Evolutionary conservation across 148 eudicot genomes (phyloP).

Genomic region (Rhododendron henanense): DNA sequence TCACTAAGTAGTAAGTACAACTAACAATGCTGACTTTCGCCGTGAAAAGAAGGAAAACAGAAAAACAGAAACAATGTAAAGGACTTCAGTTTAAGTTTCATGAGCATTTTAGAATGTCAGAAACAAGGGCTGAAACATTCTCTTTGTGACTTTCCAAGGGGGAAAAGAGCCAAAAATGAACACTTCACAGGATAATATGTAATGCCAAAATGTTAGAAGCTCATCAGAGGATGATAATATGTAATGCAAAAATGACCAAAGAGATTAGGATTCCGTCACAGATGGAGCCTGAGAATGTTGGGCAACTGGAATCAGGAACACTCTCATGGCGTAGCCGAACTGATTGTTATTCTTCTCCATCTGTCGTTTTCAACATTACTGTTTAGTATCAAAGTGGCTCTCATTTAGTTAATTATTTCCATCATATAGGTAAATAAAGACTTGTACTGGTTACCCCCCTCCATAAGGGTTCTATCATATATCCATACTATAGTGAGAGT

Average conservation of each 20-base stretch:
- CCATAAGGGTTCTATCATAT: neutral
- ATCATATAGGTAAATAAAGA: neutral
- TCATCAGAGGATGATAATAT: neutral
- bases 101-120: too few species aligned
- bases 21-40: too few species aligned
- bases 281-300: neutral
- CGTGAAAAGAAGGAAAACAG: too few species aligned
- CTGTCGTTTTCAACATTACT: neutral
- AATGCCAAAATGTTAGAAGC: neutral
- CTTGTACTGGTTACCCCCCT: neutral
- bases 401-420: neutral
- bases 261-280: neutral
- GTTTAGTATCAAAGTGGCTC: neutral
- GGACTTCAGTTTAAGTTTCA: too few species aligned
- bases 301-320: neutral
- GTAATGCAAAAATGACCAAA: neutral
- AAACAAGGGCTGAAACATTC: too few species aligned
- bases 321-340: neutral
- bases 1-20: too few species aligned
- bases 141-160: too few species aligned
- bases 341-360: neutral
- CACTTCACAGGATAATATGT: too few species aligned
- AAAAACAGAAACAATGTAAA: too few species aligned
- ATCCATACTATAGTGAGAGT: neutral
- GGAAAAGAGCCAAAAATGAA: too few species aligned